A percentile compares a stretch with the other conserved stretches of the same genome.
These are phyloP conservation scores for Talaromyces funiculosus DNA, from an alignment of 2,329 filamentous ascomycete genomes.

Conservation along the genomic window DNA sequence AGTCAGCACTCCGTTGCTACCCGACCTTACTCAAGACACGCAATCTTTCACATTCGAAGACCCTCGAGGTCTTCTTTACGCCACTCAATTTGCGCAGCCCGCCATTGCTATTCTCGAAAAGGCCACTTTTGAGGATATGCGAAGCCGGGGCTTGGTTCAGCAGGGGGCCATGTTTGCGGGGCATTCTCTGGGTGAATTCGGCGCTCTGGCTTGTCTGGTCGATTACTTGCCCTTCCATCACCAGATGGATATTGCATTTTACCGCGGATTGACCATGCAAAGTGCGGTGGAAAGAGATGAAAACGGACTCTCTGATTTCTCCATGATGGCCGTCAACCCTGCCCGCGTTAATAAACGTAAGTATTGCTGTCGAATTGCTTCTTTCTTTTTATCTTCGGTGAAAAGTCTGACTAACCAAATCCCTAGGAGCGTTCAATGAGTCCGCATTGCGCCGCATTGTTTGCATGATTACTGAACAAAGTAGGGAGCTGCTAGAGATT, in stretches of 20 bases:
- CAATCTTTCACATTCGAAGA: constrained; percentile 96
- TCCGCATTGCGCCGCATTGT: constrained; percentile 87
- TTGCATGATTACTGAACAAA: constrained; percentile 86
- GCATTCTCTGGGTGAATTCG: constrained; percentile 97
- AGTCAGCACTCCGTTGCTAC: constrained; percentile 92
- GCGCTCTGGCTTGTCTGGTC: constrained; percentile 87
- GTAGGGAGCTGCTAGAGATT: constrained; percentile 93
- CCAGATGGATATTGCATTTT: constrained; percentile 70
- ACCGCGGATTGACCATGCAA: constrained; percentile 98
- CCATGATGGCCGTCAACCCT: constrained; percentile 98
- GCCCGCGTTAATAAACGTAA: constrained; percentile 65
- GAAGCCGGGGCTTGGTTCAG: constrained; percentile 88
- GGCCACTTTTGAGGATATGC: constrained; percentile 98
- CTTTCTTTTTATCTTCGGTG: no score
- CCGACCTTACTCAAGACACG: constrained; percentile 86
- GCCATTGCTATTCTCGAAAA: constrained; percentile 98
- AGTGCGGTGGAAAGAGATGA: constrained; percentile 96
- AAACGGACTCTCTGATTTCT: constrained; percentile 89
- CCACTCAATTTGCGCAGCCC: constrained; percentile 97
- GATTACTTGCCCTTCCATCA: constrained; percentile 77
- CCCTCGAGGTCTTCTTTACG: constrained; percentile 86
- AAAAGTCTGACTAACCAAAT: no score
- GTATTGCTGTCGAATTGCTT: no score
- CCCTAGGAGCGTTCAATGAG: not conserved
- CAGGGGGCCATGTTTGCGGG: constrained; percentile 95